A percentile compares a stretch with the other conserved stretches of the same genome.
These are phyloP conservation scores for Cadophora sp. DNA, from an alignment of 2,329 filamentous ascomycete species.

Conservation along the genomic window DNA sequence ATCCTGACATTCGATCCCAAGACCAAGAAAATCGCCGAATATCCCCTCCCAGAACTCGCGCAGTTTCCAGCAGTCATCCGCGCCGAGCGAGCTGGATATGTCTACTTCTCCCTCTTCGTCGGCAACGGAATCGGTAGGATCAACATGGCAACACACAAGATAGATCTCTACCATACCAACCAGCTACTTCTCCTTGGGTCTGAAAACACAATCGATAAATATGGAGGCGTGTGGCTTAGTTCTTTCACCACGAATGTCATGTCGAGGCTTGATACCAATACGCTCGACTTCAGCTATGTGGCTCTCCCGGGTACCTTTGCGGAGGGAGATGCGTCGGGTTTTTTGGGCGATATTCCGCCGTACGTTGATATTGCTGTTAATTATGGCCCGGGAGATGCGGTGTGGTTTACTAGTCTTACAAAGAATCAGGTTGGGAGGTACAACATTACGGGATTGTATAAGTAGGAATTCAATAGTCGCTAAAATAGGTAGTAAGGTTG, in stretches of 20 bases:
- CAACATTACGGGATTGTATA: not conserved
- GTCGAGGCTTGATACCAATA: slow-evolving; percentile 1
- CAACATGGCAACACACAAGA: slow-evolving; percentile 3
- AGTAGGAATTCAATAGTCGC: not conserved
- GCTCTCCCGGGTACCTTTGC: not conserved
- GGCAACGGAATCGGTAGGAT: not conserved
- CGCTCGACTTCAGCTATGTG: slow-evolving; percentile 1
- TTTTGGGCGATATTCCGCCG: not conserved
- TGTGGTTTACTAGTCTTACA: slow-evolving; percentile 12
- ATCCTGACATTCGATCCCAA: slow-evolving; percentile 6
- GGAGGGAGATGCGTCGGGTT: not conserved
- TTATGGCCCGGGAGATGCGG: slow-evolving; percentile 13
- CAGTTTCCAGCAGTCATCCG: slow-evolving; percentile 12
- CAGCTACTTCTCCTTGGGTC: not conserved
- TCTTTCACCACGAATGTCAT: slow-evolving; percentile 7
- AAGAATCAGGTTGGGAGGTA: slow-evolving; percentile 14
- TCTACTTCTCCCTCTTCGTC: slow-evolving; percentile 11
- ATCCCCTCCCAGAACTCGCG: not conserved
- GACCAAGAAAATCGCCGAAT: slow-evolving; percentile 5
- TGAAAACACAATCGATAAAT: slow-evolving; percentile 8
- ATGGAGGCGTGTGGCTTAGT: not conserved
- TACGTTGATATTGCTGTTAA: slow-evolving; percentile 7
- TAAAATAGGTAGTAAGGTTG: too few relatives aligned
- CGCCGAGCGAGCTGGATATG: slow-evolving; percentile 2
- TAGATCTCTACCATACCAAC: slow-evolving; percentile 11